Evolutionary conservation across 2,329 filamentous ascomycete species (phyloP).

Genomic region (Cryphonectria japonica): DNA sequence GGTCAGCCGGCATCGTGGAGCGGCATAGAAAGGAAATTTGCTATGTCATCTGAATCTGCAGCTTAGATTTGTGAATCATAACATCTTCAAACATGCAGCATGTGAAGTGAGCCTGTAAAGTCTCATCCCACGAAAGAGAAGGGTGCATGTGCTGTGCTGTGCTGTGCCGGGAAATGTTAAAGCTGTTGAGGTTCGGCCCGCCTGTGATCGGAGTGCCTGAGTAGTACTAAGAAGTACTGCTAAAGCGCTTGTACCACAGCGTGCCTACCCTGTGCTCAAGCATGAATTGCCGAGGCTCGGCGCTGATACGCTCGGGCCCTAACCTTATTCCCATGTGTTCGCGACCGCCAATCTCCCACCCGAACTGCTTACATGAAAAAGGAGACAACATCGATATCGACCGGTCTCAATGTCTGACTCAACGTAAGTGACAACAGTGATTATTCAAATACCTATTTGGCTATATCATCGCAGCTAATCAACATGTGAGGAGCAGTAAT

Average conservation of each 20-base stretch:
- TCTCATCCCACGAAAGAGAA: neutral
- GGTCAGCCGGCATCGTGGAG: slow-evolving; percentile 64
- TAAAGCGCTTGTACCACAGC: neutral
- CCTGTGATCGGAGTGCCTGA: slow-evolving; percentile 13
- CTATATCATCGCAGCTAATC: neutral
- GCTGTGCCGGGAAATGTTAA: neutral
- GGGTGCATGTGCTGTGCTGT: no score
- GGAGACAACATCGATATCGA: neutral
- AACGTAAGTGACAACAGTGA: slow-evolving; percentile 5
- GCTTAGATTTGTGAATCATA: neutral
- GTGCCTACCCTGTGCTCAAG: neutral
- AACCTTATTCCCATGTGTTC: slow-evolving; percentile 14
- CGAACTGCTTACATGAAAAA: slow-evolving; percentile 12
- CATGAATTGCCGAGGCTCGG: slow-evolving; percentile 37
- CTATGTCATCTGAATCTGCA: slow-evolving; percentile 9
- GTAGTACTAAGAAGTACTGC: no score
- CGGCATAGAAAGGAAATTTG: neutral
- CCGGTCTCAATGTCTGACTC: slow-evolving; percentile 12
- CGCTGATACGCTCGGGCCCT: slow-evolving; percentile 15
- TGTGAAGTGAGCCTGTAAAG: neutral
- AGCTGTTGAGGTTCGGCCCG: slow-evolving; percentile 1
- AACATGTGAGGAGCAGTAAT: slow-evolving; percentile 11
- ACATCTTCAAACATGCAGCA: neutral
- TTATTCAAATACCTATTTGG: neutral
- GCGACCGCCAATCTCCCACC: slow-evolving; percentile 14